Conservation (phyloP, 768 basidiomycete genomes). For the Butyriboletus loyo region DNA sequence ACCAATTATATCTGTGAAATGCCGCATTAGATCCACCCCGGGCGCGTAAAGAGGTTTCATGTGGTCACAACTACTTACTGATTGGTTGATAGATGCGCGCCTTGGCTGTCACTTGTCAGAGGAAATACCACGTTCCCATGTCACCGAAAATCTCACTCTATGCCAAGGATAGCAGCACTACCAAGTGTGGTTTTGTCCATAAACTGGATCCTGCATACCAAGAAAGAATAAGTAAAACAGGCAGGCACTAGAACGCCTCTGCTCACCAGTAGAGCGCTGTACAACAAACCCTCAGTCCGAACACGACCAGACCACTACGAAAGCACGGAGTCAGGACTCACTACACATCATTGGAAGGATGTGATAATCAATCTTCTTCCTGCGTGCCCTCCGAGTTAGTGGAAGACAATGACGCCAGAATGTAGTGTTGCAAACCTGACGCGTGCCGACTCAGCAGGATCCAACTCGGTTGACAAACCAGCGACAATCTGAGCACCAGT, state of each 20-base stretch:
- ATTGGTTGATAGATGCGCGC: conserved; percentile 60
- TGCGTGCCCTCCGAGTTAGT: conserved; percentile 11
- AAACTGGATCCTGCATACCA: conserved; percentile 59
- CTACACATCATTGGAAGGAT: conserved; percentile 72
- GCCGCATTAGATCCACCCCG: not conserved
- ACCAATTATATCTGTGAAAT: conserved; percentile 62
- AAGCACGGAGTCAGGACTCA: conserved; percentile 33
- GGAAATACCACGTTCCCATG: not conserved
- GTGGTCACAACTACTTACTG: conserved; percentile 42
- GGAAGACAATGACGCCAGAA: not conserved
- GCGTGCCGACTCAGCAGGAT: conserved; percentile 49
- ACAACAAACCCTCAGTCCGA: not conserved
- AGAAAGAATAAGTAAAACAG: not conserved
- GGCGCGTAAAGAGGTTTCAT: not conserved
- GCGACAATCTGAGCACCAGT: conserved; percentile 58
- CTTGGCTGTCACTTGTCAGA: conserved; percentile 38
- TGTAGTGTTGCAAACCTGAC: conserved; percentile 40
- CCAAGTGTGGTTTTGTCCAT: conserved; percentile 78
- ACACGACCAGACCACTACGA: not conserved
- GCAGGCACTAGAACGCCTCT: not conserved
- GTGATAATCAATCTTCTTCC: conserved; percentile 63
- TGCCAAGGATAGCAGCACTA: conserved; percentile 66
- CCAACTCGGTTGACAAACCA: conserved; percentile 42
- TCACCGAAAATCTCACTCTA: conserved; percentile 41
- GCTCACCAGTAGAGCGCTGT: conserved; percentile 54